Conservation (phyloP, 805 yeast genomes). For the Ogataea polymorpha region DNA sequence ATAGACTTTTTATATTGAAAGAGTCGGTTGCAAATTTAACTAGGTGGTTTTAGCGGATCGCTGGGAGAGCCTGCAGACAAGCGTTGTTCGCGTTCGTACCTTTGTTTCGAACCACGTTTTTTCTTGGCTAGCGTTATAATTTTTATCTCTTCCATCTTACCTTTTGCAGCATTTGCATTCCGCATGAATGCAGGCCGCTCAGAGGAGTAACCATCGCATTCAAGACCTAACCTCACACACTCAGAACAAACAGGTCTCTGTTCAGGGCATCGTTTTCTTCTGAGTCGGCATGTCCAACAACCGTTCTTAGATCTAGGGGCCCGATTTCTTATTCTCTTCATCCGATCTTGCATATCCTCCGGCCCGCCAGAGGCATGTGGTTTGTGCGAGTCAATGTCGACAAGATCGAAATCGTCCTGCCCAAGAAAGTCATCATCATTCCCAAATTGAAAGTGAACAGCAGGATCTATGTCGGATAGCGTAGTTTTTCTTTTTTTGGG, state of each 20-base stretch:
- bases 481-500: conserved; percentile 13
- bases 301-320: conserved; percentile 40
- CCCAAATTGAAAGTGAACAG: conserved; percentile 6
- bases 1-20: conserved; percentile 1
- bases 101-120: conserved; percentile 33
- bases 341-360: conserved; percentile 16
- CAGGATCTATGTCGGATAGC: conserved; percentile 11
- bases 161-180: conserved; percentile 38
- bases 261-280: conserved; percentile 73
- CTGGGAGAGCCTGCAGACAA: conserved; percentile 15
- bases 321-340: conserved; percentile 17
- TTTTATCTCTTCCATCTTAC: conserved; percentile 50
- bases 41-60: conserved; percentile 1
- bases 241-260: conserved; percentile 58
- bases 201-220: conserved; percentile 54
- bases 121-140: conserved; percentile 36
- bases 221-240: conserved; percentile 53
- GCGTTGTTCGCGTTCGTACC: conserved; percentile 20
- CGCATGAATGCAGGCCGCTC: conserved; percentile 55
- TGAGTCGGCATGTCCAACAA: conserved; percentile 75
- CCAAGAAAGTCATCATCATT: conserved; percentile 11
- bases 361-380: conserved; percentile 1
- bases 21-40: conserved; percentile 5
- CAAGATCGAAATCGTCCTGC: conserved; percentile 7
- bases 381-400: conserved; percentile 6